phyloP scores from a whole-genome alignment of 2,329 filamentous ascomycete species.

The Talaromyces verruculosus region DNA sequence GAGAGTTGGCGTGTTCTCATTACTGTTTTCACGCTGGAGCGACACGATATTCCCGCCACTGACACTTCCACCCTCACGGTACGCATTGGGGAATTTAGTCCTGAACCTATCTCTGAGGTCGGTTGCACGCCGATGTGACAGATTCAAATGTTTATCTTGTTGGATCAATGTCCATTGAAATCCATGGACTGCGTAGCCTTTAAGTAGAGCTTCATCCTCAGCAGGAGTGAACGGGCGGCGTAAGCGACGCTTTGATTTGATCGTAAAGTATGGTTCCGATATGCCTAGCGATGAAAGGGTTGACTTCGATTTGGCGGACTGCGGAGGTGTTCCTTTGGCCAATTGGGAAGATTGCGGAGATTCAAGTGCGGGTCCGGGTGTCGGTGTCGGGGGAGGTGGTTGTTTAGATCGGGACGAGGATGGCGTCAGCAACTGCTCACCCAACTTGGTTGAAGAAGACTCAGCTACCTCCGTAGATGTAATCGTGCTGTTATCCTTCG shows the following conservation, averaged over 20 bases:
- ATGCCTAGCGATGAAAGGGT: slow-evolving; percentile 48
- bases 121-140: slow-evolving; percentile 55
- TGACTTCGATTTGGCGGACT: slow-evolving; percentile 35
- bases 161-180: slow-evolving; percentile 62
- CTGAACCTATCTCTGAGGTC: slow-evolving; percentile 64
- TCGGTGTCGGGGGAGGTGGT: background rate
- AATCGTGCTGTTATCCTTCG: slow-evolving; percentile 22
- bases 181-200: slow-evolving; percentile 60
- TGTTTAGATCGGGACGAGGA: slow-evolving; percentile 8
- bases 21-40: slow-evolving; percentile 14
- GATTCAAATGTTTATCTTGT: slow-evolving; percentile 54
- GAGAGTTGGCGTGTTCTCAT: background rate
- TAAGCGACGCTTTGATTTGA: slow-evolving; percentile 52
- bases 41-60: slow-evolving; percentile 33
- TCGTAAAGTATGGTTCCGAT: slow-evolving; percentile 47
- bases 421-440: slow-evolving; percentile 4
- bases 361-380: background rate
- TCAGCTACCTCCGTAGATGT: slow-evolving; percentile 18
- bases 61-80: slow-evolving; percentile 48
- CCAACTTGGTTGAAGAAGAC: slow-evolving; percentile 13
- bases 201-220: slow-evolving; percentile 60
- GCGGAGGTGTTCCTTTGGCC: slow-evolving; percentile 30
- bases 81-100: slow-evolving; percentile 59
- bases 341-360: slow-evolving; percentile 9
- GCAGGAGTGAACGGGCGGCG: slow-evolving; percentile 56